Evolutionary conservation across 2,329 filamentous ascomycete genomes (phyloP).

Genomic region (Trichoderma sp.): DNA sequence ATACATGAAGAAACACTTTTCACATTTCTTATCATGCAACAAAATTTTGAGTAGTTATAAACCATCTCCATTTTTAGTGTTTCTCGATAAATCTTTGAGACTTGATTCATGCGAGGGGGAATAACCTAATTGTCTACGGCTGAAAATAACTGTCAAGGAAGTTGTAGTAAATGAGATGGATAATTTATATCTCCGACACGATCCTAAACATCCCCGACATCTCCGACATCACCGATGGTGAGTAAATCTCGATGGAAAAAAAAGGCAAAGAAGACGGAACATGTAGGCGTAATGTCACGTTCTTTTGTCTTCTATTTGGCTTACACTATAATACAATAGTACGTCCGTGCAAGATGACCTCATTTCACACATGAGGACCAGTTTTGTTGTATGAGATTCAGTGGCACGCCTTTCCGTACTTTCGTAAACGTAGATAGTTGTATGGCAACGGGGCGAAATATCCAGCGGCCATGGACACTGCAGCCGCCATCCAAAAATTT

Average conservation of each 20-base stretch:
- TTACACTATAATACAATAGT: not conserved
- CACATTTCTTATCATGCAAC: too few relatives aligned
- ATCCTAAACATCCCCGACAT: not conserved
- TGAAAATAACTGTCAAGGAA: too few relatives aligned
- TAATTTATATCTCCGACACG: too few relatives aligned
- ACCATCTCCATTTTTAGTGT: too few relatives aligned
- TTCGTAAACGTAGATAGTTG: not conserved
- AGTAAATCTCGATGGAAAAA: not conserved
- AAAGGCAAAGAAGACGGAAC: not conserved
- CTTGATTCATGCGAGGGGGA: too few relatives aligned
- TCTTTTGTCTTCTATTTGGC: not conserved
- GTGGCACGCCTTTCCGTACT: not conserved
- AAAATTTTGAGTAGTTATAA: too few relatives aligned
- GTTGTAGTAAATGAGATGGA: too few relatives aligned
- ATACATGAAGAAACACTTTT: too few relatives aligned
- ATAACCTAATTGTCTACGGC: too few relatives aligned
- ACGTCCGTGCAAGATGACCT: not conserved
- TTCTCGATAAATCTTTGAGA: too few relatives aligned
- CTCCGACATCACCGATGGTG: not conserved
- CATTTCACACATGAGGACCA: not conserved
- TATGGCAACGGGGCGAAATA: not conserved
- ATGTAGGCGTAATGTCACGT: not conserved
- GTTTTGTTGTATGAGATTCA: not conserved
- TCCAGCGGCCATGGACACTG: not conserved
- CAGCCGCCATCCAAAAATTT: not conserved